phyloP scores from a whole-genome alignment of 768 basidiomycete genomes.

The Clitopilus hobsonii region DNA sequence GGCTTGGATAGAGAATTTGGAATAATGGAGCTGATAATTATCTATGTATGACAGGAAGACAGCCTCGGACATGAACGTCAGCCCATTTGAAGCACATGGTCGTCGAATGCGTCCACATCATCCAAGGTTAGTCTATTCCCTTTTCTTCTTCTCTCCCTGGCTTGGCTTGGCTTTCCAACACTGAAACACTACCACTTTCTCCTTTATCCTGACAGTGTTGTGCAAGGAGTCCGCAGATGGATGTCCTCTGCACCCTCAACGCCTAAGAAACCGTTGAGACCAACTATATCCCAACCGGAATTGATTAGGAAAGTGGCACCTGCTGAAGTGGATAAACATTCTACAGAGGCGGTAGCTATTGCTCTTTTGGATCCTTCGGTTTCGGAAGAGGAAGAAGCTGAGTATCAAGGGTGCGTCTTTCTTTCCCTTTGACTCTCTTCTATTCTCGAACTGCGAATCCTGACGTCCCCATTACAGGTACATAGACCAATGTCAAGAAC shows the following conservation, averaged over 20 bases:
- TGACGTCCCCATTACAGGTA: constrained; percentile 46
- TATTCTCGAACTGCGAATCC: constrained; percentile 2
- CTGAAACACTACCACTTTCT: constrained; percentile 2
- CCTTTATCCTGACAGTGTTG: constrained; percentile 40
- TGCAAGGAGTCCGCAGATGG: constrained; percentile 77
- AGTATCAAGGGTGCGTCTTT: constrained; percentile 62
- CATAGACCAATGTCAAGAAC: constrained; percentile 68
- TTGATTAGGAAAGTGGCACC: constrained; percentile 22
- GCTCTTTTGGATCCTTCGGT: constrained; percentile 61
- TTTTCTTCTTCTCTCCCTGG: neutral
- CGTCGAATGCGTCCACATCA: constrained; percentile 28
- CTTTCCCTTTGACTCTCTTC: neutral
- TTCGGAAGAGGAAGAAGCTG: constrained; percentile 56
- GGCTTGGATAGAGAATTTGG: neutral
- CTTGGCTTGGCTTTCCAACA: no score
- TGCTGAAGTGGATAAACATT: constrained; percentile 33
- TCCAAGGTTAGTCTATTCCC: constrained; percentile 23
- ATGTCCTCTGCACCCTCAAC: constrained; percentile 52
- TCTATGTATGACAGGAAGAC: constrained; percentile 45
- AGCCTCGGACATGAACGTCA: constrained; percentile 59
- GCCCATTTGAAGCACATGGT: constrained; percentile 70
- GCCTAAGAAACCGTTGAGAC: constrained; percentile 33
- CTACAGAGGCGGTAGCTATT: constrained; percentile 56
- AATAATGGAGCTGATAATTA: no score
- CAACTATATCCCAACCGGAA: constrained; percentile 30